Evolutionary conservation across 441 rosid genomes (phyloP).

Genomic region (Francoa sonchifolia): DNA sequence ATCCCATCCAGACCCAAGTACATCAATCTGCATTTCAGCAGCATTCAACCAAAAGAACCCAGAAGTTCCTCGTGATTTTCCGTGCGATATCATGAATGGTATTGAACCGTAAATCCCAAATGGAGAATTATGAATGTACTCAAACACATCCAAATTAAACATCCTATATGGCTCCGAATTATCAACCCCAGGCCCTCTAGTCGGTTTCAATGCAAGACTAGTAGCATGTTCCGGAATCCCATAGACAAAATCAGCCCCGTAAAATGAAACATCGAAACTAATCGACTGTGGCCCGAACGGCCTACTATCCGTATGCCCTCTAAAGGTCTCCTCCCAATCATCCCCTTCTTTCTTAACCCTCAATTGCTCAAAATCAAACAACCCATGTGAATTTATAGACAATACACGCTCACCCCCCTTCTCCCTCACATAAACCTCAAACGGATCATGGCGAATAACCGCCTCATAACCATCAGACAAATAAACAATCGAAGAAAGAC

Average conservation of each 20-base stretch:
- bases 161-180: slow-evolving; percentile 84
- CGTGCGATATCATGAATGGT: slow-evolving; percentile 85
- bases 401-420: slow-evolving; percentile 40
- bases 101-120: slow-evolving; percentile 92
- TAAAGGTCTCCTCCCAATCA: slow-evolving; percentile 88
- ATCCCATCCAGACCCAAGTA: slow-evolving; percentile 79
- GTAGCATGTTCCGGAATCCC: slow-evolving; percentile 93
- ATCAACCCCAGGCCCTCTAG: slow-evolving; percentile 81
- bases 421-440: slow-evolving; percentile 66
- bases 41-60: slow-evolving; percentile 98
- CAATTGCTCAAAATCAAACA: slow-evolving; percentile 87
- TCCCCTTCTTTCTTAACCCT: slow-evolving; percentile 54
- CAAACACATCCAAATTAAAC: slow-evolving; percentile 89
- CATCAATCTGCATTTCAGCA: slow-evolving; percentile 99
- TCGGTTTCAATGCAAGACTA: slow-evolving; percentile 74
- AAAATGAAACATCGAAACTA: slow-evolving; percentile 87
- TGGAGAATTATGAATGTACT: slow-evolving; percentile 73
- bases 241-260: slow-evolving; percentile 68
- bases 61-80: slow-evolving; percentile 53
- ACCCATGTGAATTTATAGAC: slow-evolving; percentile 66
- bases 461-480: slow-evolving; percentile 62
- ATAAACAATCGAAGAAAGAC: slow-evolving; percentile 48
- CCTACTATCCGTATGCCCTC: slow-evolving; percentile 64
- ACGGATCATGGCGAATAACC: slow-evolving; percentile 73
- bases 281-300: slow-evolving; percentile 87